A percentile compares a stretch with the other conserved stretches of the same genome.
phyloP scores from a whole-genome alignment of 257 asterid genomes.

The Verbascum thapsus region DNA sequence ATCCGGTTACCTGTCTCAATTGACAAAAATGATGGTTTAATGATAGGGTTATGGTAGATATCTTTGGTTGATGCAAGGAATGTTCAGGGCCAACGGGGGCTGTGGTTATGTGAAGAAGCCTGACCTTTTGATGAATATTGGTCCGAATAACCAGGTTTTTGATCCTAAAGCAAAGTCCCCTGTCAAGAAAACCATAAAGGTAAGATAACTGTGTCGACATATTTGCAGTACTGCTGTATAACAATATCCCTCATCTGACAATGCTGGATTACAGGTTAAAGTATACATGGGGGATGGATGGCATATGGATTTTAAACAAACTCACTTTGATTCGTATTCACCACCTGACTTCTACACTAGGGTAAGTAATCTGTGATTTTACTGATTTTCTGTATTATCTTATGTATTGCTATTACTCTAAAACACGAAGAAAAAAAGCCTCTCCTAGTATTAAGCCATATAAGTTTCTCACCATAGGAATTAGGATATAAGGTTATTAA shows the following conservation, averaged over 20 bases:
- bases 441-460: not conserved
- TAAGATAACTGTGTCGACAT: constrained; percentile 18
- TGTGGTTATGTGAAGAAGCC: constrained; percentile 89
- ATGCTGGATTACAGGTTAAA: constrained; percentile 53
- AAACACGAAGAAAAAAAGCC: not conserved
- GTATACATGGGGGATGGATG: constrained; percentile 94
- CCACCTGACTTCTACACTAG: constrained; percentile 90
- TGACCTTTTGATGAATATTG: constrained; percentile 54
- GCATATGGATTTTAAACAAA: constrained; percentile 87
- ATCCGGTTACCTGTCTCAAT: not conserved
- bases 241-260: constrained; percentile 16
- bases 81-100: constrained; percentile 80
- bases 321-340: constrained; percentile 81
- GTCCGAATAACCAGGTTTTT: constrained; percentile 47
- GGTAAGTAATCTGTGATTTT: constrained; percentile 42
- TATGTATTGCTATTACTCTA: constrained; percentile 6
- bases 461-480: not conserved
- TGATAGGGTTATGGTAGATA: constrained; percentile 79
- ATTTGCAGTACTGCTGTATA: constrained; percentile 3
- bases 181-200: constrained; percentile 72
- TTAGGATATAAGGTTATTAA: not conserved
- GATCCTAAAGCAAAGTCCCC: constrained; percentile 53
- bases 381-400: constrained; percentile 3
- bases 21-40: constrained; percentile 2
- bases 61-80: constrained; percentile 89